Evolutionary conservation across 2,329 filamentous ascomycete species (phyloP), one percentile per base, ranked within the genome.

Genomic region (Colletotrichum ledebouriae): DNA sequence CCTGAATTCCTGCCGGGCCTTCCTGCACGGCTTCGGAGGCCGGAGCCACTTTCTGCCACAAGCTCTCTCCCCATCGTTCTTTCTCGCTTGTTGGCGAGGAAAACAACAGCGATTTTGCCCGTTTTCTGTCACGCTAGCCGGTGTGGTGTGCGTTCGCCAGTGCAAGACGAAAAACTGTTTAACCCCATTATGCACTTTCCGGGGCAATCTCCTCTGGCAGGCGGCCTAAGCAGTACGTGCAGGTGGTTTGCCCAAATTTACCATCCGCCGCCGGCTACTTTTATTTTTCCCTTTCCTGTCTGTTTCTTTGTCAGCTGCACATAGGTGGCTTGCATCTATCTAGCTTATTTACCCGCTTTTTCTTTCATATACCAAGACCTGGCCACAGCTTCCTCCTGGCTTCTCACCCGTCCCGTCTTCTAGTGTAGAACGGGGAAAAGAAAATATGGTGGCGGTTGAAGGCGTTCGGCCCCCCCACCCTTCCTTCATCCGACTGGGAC

Each of bases 1-100:
- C 59, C 59, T 61, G 59, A 61, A 61, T 61, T 61, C 46, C 47
- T 42, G 59, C 59, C 37, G 59, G 59, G 47, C 15, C n/a, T 61
- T 53, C 59, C 59, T 61, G 59, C 57, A 59, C n/a, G 57, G 58
- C 39, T 6, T 46, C n/a, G 37, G 25, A 34, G 29, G 33, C 22
- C 33, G 57, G 47, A 53, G 47, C 59, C 59, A 53, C 59, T 25
- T 53, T 37, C 59, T 61, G 59, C 59, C 47, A 29, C 59, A 15
- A 61, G 59, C 59, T 52, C 17, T 57, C 29, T 52, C 25, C 49
- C 37, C 13, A 11, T 39, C 37, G 13, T 15, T 39, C 37, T 39
- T 15, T 39, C 37, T 39, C 25, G 22, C 25, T 52, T 52, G 25
- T 52, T 25, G 25, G 49, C 22, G 37, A 39, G 11, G 37, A 25